Evolutionary conservation across 805 yeast species (phyloP).

Genomic region (Yarrowia yakushimensis): DNA sequence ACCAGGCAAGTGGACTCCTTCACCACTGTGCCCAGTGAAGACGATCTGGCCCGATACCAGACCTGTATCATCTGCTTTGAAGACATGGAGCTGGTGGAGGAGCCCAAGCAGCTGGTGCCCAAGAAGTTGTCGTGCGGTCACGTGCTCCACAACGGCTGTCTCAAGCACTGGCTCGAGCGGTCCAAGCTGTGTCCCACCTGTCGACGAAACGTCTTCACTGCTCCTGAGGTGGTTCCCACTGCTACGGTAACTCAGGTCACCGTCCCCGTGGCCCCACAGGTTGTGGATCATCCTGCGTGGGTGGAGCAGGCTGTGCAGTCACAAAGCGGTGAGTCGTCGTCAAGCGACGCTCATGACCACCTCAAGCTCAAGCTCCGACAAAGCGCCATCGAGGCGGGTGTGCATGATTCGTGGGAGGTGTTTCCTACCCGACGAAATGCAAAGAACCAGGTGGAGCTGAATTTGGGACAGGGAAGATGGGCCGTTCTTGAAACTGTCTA

Average conservation of each 20-base stretch:
- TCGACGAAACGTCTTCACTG: slow-evolving; percentile 61
- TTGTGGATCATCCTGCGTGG: slow-evolving; percentile 10
- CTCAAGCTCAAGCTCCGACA: not conserved
- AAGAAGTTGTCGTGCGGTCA: slow-evolving; percentile 82
- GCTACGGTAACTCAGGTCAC: not conserved
- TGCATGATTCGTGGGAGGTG: slow-evolving; percentile 23
- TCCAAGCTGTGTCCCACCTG: slow-evolving; percentile 94
- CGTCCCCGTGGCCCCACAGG: not conserved
- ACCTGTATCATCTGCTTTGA: slow-evolving; percentile 90
- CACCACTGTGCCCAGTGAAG: slow-evolving; percentile 58
- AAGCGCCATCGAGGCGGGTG: slow-evolving; percentile 15
- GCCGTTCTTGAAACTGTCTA: slow-evolving; percentile 15
- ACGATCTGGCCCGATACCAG: slow-evolving; percentile 57
- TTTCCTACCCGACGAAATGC: slow-evolving; percentile 13
- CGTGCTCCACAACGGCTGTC: slow-evolving; percentile 82
- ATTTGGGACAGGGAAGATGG: slow-evolving; percentile 10
- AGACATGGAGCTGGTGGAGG: slow-evolving; percentile 57
- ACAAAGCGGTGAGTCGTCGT: not conserved
- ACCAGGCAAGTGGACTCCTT: slow-evolving; percentile 61
- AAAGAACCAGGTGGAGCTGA: slow-evolving; percentile 3
- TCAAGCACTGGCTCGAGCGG: slow-evolving; percentile 88
- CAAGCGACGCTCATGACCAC: not conserved
- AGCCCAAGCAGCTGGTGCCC: slow-evolving; percentile 51
- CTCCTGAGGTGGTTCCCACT: not conserved
- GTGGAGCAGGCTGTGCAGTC: not conserved